Evolutionary conservation across 805 yeast genomes (phyloP).

Genomic region (Nakazawaea wyomingensis): DNA sequence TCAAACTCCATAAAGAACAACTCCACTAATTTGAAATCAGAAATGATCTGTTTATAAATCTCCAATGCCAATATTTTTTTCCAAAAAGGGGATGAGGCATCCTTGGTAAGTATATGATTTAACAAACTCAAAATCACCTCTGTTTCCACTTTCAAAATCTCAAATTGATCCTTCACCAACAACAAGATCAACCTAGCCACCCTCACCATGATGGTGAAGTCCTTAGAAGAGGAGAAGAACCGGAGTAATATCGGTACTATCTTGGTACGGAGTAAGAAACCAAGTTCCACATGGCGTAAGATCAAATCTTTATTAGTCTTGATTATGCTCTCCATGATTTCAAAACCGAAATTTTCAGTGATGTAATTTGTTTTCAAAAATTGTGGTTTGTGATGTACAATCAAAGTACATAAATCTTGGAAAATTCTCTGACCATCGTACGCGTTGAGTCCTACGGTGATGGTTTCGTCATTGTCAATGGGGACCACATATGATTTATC

Average conservation of each 20-base stretch:
- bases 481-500: conserved; percentile 27
- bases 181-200: conserved; percentile 67
- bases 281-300: conserved; percentile 55
- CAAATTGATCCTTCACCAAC: conserved; percentile 56
- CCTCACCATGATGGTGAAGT: conserved; percentile 68
- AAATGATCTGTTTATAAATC: conserved; percentile 54
- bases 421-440: conserved; percentile 70
- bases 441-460: conserved; percentile 46
- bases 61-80: conserved; percentile 71
- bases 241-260: conserved; percentile 75
- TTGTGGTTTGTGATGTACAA: conserved; percentile 51
- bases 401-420: conserved; percentile 64
- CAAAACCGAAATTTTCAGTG: conserved; percentile 69
- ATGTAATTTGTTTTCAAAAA: conserved; percentile 48
- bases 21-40: conserved; percentile 48
- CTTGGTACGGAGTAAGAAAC: conserved; percentile 57
- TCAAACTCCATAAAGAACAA: conserved; percentile 63
- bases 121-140: conserved; percentile 76
- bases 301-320: conserved; percentile 58
- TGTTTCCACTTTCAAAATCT: conserved; percentile 63
- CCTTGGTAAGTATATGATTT: conserved; percentile 63
- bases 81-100: conserved; percentile 60
- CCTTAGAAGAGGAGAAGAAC: conserved; percentile 49
- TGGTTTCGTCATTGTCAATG: conserved; percentile 38
- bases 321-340: conserved; percentile 74